Base-by-base conservation (phyloP, 768 basidiomycete genomes). In the Rubroboletus pulcherrimus region DNA sequence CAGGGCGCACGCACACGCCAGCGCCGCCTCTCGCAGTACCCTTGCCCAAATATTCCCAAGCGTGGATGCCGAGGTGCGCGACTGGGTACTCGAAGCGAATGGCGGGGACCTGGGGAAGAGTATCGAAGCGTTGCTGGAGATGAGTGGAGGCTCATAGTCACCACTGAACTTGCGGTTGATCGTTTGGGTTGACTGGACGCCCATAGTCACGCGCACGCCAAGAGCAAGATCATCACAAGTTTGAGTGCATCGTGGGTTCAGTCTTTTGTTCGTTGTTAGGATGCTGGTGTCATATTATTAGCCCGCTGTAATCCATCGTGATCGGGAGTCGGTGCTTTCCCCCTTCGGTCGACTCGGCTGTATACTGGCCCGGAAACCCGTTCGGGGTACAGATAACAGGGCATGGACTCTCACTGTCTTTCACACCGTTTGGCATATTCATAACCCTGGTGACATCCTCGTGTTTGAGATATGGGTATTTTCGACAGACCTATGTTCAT, bases 11-110 rank as follows among this genome's bases (percentile, higher is more conserved):
- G 84, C 85, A 55, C 79, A 85, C 42, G 90, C 88, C 21, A 82
- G 82, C 15, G 81, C 78, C 15, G 90, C 89, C 3, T 80, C 91
- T 49, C 74, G 78, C 53, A 85, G 85, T 62, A 96, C 93, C 31
- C 73, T 98, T 58, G 72, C 80, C 53, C 92, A 95, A 73, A 96
- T 96, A 58, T 98, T 98, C 79, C 94, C 94, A 2, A 70, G 70
- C 10, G 77, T 89, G 60, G 95, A 98, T 65, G 69, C 70, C 44
- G 95, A 95, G 70, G 83, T 97, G 33, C 80, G 93, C 40, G 90
- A 93, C 56, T 87, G 83, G 82, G 92, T 98, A 35, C 73, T 96
- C 55, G 93, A 96, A 67, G 92, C 91, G 43, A 93, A 93, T 63
- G 83, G 82, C 8, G 90, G 91, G 19, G 93, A 97, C 74, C 67